phyloP scores from a whole-genome alignment of 805 yeast genomes.

The Isabelozyma heimii region DNA sequence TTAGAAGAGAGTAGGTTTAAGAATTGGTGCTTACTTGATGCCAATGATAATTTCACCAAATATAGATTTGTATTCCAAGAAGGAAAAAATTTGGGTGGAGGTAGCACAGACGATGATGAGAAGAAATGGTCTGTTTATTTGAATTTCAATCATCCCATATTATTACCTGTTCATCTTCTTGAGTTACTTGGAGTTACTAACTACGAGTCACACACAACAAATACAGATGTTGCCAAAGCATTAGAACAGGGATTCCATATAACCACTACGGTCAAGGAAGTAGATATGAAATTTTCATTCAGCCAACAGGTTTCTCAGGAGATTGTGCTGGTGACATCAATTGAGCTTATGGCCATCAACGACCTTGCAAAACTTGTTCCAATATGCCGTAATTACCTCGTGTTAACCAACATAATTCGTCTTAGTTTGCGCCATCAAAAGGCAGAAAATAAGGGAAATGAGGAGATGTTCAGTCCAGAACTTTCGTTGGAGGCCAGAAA shows the following conservation, averaged over 20 bases:
- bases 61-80: background rate
- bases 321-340: conserved; percentile 17
- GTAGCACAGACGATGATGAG: background rate
- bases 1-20: background rate
- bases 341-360: conserved; percentile 19
- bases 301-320: conserved; percentile 12
- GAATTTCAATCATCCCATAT: conserved; percentile 22
- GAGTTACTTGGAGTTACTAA: conserved; percentile 27
- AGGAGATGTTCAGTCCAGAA: background rate
- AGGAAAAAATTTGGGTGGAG: background rate
- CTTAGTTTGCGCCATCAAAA: background rate
- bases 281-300: conserved; percentile 6
- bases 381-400: conserved; percentile 28
- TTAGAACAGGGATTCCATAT: conserved; percentile 6
- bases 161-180: conserved; percentile 23
- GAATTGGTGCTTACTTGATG: background rate
- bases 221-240: conserved; percentile 1
- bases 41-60: background rate
- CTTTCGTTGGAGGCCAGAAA: conserved; percentile 17
- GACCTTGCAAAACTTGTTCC: conserved; percentile 25
- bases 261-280: conserved; percentile 4
- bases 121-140: conserved; percentile 24
- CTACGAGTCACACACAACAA: background rate
- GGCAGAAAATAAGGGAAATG: background rate
- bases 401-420: conserved; percentile 19